Base-by-base conservation (phyloP, 2,329 filamentous ascomycete genomes). In the Neurospora crassa region DNA sequence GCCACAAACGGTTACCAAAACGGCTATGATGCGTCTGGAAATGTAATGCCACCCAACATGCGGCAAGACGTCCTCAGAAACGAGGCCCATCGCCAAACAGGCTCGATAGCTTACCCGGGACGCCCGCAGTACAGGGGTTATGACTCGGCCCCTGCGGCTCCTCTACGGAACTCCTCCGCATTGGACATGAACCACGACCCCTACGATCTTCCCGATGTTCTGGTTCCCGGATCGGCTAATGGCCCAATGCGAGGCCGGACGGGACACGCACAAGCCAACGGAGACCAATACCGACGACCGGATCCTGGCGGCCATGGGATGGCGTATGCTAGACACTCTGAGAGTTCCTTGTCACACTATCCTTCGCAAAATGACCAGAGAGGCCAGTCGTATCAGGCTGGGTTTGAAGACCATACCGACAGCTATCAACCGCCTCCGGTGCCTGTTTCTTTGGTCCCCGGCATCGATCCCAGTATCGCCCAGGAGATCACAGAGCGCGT, bases 391-490 rank as follows among this genome's bases (percentile, higher is more conserved):
- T 78, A 79, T 40, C 78, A 78, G 4, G 77, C 75, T 69, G 84
- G 85, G 34, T 71, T 80, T 43, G 81, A 83, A 7, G 79, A 80
- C 41, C 76, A 73, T 4, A 70, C 78, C 72, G 53, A 74, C 76
- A 40, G 79, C 53, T 85, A 86, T 76, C 80, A 78, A 4, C 74
- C 85, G 24, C 84, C 85, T 1, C 77, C 82, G 4, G 81, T 89
- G 1, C 89, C 89, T 5, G 78, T 87, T 1, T 87, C 88, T 3
- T 80, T 91, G 29, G 84, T 90, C 8, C 86, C 88, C n/a, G 88
- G 88, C 3, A 82, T 89, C 37, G 88, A 90, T 73, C 86, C 87
- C 3, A 78, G 77, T 20, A 79, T 89, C 43, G 84, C 87, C 0
- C 84, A 85, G 70, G 87, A 90, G 75, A 82, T 89, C n/a, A 81